phyloP scores from a whole-genome alignment of 2,329 filamentous ascomycete genomes.

The Cryphonectria carpinicola region DNA sequence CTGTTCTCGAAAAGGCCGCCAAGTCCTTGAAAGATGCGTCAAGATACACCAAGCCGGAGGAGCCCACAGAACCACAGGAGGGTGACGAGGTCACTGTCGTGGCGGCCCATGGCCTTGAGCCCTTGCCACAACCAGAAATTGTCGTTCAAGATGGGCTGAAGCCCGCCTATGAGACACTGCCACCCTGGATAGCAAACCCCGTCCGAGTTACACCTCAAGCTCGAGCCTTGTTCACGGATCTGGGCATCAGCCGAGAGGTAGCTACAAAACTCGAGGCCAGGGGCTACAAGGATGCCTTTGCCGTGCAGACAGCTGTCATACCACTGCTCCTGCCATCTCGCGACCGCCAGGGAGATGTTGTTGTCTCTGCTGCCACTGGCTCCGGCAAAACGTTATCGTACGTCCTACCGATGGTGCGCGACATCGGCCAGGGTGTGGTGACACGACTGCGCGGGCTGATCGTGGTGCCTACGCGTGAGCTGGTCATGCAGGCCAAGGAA shows the following conservation, averaged over 20 bases:
- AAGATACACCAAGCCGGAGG: constrained; percentile 38
- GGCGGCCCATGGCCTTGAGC: constrained; percentile 71
- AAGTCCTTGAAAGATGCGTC: constrained; percentile 34
- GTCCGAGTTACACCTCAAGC: constrained; percentile 67
- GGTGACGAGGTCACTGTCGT: constrained; percentile 38
- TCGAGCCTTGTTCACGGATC: constrained; percentile 61
- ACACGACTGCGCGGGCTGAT: constrained; percentile 78
- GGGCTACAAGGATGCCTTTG: constrained; percentile 72
- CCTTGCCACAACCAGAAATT: constrained; percentile 77
- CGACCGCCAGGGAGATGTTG: constrained; percentile 73
- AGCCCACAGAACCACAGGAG: constrained; percentile 33
- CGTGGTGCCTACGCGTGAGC: constrained; percentile 86
- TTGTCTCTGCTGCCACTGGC: constrained; percentile 90
- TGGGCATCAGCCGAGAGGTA: constrained; percentile 66
- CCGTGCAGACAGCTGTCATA: constrained; percentile 78
- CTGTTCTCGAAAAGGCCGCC: constrained; percentile 37
- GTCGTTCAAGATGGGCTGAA: constrained; percentile 59
- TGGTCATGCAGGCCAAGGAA: constrained; percentile 84
- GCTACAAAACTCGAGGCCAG: constrained; percentile 67
- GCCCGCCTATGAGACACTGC: constrained; percentile 77
- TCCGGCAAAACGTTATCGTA: constrained; percentile 96
- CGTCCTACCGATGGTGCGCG: constrained; percentile 80
- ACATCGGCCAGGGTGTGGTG: constrained; percentile 66
- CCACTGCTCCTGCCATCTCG: constrained; percentile 75
- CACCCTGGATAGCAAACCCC: constrained; percentile 78